Evolutionary conservation across 2,329 filamentous ascomycete species (phyloP), one percentile per base, ranked within the genome.

Genomic region (Colletotrichum musicola): DNA sequence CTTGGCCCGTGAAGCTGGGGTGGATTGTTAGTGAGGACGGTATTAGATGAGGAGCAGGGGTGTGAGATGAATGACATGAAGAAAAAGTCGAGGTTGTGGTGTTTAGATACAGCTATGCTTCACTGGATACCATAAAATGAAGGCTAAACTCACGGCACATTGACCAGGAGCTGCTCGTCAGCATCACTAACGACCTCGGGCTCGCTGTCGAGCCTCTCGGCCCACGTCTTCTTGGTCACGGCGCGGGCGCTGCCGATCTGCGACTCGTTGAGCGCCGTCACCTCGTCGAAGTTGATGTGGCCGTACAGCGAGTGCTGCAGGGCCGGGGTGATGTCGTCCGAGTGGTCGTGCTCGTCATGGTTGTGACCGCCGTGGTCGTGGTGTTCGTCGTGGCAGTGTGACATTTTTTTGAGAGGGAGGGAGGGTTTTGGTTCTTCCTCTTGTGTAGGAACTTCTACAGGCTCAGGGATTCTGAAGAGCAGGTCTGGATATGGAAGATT

Each of bases 121-220:
- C 5, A 9, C 6, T 6, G 0, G 1, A 30, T 20, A 62, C 22
- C 35, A 56, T 46, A 71, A 27, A 55, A 42, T 12, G 49, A 18
- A 30, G 30, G 3, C 2, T 7, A 7, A 18, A 85, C 92, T 73
- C 82, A 97, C 92, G 96, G 96, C 44, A 98, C 88, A 71, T 92
- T 91, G 86, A 99, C 93, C 64, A 99, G 83, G n/a, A 99, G 81
- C 83, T 99, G 94, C 83, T 97, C 94, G 78, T 98, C 96, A 0
- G 91, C 90, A 77, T 97, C 93, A 76, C 94, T 97, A 75, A 87
- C 88, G 35, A 99, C 86, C 81, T 97, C 92, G 0, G 94, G 93
- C 74, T 89, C 82, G 3, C 86, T 79, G 16, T 89, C 80, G 69
- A 98, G 80, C 63, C 96, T 86, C 80, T 98, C 91, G 6, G 88